These are phyloP conservation scores for Przewalskia tangutica DNA, from an alignment of 257 asterid species.

Conservation along the genomic window DNA sequence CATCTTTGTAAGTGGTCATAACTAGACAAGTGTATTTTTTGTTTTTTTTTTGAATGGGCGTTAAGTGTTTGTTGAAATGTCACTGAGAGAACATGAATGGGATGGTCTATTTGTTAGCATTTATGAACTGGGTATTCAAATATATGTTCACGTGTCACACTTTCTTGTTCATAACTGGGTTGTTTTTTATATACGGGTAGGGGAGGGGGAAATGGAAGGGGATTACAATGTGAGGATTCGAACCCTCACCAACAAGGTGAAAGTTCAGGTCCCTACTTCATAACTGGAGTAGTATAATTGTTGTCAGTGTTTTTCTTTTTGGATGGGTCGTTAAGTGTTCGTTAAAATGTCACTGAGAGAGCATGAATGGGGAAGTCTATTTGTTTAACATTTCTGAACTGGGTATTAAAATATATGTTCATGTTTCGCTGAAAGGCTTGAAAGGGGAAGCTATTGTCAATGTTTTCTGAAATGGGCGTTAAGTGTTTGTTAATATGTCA, in stretches of 20 bases:
- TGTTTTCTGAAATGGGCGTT: neutral
- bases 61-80: neutral
- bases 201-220: too few species aligned
- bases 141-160: neutral
- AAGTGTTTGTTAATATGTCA: neutral
- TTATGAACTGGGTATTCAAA: neutral
- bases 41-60: neutral
- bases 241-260: too few species aligned
- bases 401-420: neutral
- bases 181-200: too few species aligned
- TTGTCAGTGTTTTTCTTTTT: neutral
- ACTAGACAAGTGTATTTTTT: neutral
- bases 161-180: too few species aligned
- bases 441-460: neutral
- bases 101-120: neutral
- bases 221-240: too few species aligned
- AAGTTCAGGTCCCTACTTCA: conserved; percentile 25
- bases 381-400: neutral
- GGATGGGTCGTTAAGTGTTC: neutral
- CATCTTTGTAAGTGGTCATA: conserved; percentile 46
- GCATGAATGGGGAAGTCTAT: neutral
- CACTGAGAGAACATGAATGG: neutral
- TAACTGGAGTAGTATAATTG: neutral
- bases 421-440: neutral
- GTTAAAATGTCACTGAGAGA: neutral